Evolutionary conservation across 2,329 filamentous ascomycete species (phyloP), one percentile per base, ranked within the genome.

Genomic region (Aspergillus puulaauensis): DNA sequence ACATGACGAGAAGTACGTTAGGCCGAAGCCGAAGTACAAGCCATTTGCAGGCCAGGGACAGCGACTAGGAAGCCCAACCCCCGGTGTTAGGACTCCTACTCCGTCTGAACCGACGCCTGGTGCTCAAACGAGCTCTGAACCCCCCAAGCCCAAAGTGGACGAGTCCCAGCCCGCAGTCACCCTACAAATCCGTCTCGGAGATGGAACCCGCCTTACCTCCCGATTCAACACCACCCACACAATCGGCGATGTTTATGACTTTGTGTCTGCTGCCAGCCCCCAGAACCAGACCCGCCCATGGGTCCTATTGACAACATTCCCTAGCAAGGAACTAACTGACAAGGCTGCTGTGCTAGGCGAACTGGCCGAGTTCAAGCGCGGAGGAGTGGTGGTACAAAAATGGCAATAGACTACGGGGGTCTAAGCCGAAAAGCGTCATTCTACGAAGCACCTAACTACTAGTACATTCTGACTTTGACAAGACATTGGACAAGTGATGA

Each of bases 171-270:
- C 86, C 3, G 82, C 73, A 0, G 67, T 88, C 2, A 84, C 82
- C 12, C 75, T 88, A 35, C 85, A 87, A 70, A 81, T 88, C 57
- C 83, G 85, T 35, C 79, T 88, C 5, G 85, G 84, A 21, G 85
- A 88, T 64, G 86, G 86, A 35, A 84, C 85, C 12, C 78, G 85
- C 14, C 70, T 88, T 58, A 79, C 79, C 6, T 84, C 83, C 19
- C 80, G 85, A 21, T 88, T 88, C 77, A 88, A 88, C 70, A 86
- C 83, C 0, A 83, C 81, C 1, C 83, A 87, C 67, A 88, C 85
- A 0, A 80, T 88, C 57, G 85, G 85, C 41, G 83, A 88, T 61
- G 82, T 88, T 40, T 88, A 88, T 71, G 73, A 77, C 43, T 88
- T 88, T 65, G 85, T 88, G 46, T 72, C 78, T 53, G 78, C 79